Conservation (phyloP, 306 rosid species). For the Malus sieversii region DNA sequence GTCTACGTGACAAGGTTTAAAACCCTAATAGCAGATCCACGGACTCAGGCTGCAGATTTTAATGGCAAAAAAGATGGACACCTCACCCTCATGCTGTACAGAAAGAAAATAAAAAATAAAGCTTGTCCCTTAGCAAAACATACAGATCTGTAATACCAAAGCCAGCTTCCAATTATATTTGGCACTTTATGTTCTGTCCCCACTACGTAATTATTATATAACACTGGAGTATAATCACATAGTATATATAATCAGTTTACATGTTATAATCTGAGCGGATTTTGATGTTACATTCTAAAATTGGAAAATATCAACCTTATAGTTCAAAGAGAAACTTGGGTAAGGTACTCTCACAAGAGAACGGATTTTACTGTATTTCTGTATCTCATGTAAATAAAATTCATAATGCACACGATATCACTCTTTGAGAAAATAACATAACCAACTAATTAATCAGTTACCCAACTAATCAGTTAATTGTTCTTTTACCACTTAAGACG, state of each 20-base stretch:
- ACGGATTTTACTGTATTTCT: background rate
- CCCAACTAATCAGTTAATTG: background rate
- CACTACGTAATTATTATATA: background rate
- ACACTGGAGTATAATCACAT: background rate
- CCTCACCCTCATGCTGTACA: constrained; percentile 10
- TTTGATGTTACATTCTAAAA: no score
- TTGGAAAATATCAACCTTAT: no score
- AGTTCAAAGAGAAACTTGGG: background rate
- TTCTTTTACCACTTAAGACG: background rate
- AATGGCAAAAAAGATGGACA: constrained; percentile 6
- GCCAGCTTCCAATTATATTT: constrained; percentile 10
- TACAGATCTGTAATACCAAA: constrained; percentile 18
- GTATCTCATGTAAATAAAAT: no score
- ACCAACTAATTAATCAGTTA: background rate
- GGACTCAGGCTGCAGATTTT: background rate
- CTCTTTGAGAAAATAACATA: no score
- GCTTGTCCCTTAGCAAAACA: constrained; percentile 20
- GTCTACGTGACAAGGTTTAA: background rate
- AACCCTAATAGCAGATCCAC: constrained; percentile 12
- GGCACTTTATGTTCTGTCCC: constrained; percentile 17
- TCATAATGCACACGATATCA: background rate
- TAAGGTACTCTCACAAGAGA: no score
- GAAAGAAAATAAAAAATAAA: constrained; percentile 2
- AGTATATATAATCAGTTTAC: no score
- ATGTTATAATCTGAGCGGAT: background rate